phyloP scores from a whole-genome alignment of 2,329 filamentous ascomycete species.

The Aspergillus oerlinghausenensis region DNA sequence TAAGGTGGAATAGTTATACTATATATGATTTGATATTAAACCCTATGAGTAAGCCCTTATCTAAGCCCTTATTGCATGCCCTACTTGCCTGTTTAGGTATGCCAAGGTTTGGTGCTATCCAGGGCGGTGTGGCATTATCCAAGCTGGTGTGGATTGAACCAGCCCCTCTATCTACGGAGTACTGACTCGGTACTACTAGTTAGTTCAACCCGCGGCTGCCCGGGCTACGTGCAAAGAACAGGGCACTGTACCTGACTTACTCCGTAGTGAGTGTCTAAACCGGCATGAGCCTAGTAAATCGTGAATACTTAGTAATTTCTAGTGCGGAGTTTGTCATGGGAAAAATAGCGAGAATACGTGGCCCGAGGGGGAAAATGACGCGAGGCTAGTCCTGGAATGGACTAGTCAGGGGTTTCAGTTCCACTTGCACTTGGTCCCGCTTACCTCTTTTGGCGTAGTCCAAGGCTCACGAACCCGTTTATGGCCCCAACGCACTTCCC shows the following conservation, averaged over 20 bases:
- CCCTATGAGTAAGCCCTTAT: too few relatives aligned
- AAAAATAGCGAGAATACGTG: slow-evolving; percentile 4
- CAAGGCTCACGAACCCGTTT: not conserved
- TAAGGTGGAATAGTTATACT: too few relatives aligned
- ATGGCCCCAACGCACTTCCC: not conserved
- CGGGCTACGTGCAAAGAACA: not conserved
- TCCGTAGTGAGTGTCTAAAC: not conserved
- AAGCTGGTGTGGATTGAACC: too few relatives aligned
- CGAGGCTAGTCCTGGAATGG: not conserved
- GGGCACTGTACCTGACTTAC: not conserved
- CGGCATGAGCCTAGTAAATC: not conserved
- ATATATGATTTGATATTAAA: too few relatives aligned
- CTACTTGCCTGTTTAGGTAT: too few relatives aligned
- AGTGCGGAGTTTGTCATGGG: not conserved
- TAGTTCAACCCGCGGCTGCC: too few relatives aligned
- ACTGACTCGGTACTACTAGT: too few relatives aligned
- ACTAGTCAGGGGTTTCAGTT: slow-evolving; percentile 14
- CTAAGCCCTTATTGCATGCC: too few relatives aligned
- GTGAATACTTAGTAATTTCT: not conserved
- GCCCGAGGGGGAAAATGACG: not conserved
- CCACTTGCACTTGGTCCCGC: not conserved
- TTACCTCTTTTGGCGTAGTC: not conserved
- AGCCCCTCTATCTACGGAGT: too few relatives aligned
- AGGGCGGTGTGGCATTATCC: too few relatives aligned
- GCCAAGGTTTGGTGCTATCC: too few relatives aligned